Base-by-base conservation (phyloP, 2,329 filamentous ascomycete species). In the Helicocarpus griseus region DNA sequence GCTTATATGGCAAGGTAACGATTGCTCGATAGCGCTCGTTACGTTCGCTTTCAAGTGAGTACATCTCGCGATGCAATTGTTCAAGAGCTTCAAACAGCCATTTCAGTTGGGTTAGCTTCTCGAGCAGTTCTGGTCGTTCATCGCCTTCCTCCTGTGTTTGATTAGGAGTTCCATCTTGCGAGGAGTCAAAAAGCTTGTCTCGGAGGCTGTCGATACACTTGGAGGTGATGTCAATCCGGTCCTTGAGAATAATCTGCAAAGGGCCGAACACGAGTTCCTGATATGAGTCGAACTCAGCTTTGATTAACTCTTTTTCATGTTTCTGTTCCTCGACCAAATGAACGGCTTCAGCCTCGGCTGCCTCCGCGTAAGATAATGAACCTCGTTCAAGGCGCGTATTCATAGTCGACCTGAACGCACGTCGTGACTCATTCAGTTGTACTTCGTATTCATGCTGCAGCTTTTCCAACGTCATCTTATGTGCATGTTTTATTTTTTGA, bases 21-120 rank as follows among this genome's bases (percentile, higher is more conserved):
- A 96, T 85, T 50, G 86, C 82, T 58, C 86, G 83, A 68, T 95
- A 97, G 31, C 88, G 84, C 53, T 89, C 80, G 62, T 95, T 93
- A 48, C 90, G 86, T 65, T 90, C 87, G 19, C 83, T 84, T 31
- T 95, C 79, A 9, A 97, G 73, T 60, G 94, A 87, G 63, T 89
- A 95, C 49, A 91, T 80, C 60, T 89, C 86, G 40, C 87, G 83
- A 70, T 97, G 85, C 7, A 97, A 76, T 44, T 80, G 78, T 69
- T 98, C 93, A n/a, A 90, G 83, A 1, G 87, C 86, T 66, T 98
- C 93, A 60, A 96, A 97, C 7, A 97, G 82, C 90, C 93, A 97
- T 63, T 97, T 98, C 13, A 97, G 77, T 45, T 96, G 79, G 0
- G 91, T 97, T 11, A 98, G 77, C 69, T 95, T 95, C 68, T 98